These are phyloP conservation scores for Wickerhamomyces hampshirensis DNA, from an alignment of 805 yeast species.

Conservation along the genomic window DNA sequence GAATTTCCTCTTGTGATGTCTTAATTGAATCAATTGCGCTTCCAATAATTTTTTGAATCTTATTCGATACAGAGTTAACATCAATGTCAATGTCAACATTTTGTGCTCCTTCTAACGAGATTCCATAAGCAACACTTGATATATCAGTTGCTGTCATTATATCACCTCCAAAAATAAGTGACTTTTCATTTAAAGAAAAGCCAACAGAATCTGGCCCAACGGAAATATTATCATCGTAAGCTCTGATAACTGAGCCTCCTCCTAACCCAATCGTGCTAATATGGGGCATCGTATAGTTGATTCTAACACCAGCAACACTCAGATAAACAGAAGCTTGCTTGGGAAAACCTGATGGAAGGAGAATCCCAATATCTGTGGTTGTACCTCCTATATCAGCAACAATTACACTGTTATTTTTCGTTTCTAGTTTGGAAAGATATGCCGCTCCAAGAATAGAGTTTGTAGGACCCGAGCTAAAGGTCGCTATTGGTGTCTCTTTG, in stretches of 20 bases:
- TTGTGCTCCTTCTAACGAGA: no score
- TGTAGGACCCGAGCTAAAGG: slow-evolving; percentile 46
- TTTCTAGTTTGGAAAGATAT: slow-evolving; percentile 31
- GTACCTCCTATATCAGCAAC: slow-evolving; percentile 53
- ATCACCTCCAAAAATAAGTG: slow-evolving; percentile 40
- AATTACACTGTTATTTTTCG: slow-evolving; percentile 26
- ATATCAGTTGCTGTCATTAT: slow-evolving; percentile 36
- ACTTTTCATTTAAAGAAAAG: slow-evolving; percentile 26
- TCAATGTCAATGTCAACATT: slow-evolving; percentile 27
- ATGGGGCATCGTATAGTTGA: slow-evolving; percentile 47
- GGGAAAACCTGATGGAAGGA: slow-evolving; percentile 43
- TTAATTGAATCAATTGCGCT: slow-evolving; percentile 39
- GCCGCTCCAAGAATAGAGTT: slow-evolving; percentile 46
- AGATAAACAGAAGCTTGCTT: slow-evolving; percentile 40
- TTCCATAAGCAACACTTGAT: no score
- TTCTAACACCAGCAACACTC: slow-evolving; percentile 43
- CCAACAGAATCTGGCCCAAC: slow-evolving; percentile 49
- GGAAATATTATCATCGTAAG: slow-evolving; percentile 21
- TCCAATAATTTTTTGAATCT: slow-evolving; percentile 27
- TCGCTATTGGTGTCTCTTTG: slow-evolving; percentile 35
- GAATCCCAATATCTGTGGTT: slow-evolving; percentile 44
- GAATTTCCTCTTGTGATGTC: slow-evolving; percentile 38
- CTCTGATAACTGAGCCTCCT: slow-evolving; percentile 43
- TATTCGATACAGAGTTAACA: slow-evolving; percentile 4
- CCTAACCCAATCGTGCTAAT: slow-evolving; percentile 46